These are phyloP conservation scores for Nothophytophthora sp. DNA, from an alignment of 352 stramenopile species.

Conservation along the genomic window DNA sequence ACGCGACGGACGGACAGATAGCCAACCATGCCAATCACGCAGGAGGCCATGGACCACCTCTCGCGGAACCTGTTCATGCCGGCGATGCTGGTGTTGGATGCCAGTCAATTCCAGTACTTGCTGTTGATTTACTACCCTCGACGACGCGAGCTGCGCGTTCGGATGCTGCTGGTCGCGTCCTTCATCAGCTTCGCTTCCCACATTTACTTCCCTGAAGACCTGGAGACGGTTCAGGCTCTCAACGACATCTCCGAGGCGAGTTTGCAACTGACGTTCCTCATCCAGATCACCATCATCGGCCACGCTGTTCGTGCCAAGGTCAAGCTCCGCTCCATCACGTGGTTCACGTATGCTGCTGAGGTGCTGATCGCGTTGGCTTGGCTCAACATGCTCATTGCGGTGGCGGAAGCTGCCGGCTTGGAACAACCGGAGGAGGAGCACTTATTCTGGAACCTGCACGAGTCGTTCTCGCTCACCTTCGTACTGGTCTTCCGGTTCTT, in stretches of 20 bases:
- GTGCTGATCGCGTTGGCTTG: slow-evolving; percentile 8
- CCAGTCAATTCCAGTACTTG: slow-evolving; percentile 11
- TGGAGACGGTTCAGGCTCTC: slow-evolving; percentile 9
- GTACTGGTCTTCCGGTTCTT: slow-evolving; percentile 22
- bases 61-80: slow-evolving; percentile 8
- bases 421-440: background rate
- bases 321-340: slow-evolving; percentile 14
- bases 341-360: slow-evolving; percentile 13
- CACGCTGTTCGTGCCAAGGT: slow-evolving; percentile 16
- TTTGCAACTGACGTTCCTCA: slow-evolving; percentile 27
- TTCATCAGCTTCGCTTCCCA: slow-evolving; percentile 22
- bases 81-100: slow-evolving; percentile 13
- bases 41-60: slow-evolving; percentile 5
- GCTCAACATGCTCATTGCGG: slow-evolving; percentile 1
- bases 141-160: slow-evolving; percentile 7
- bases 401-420: background rate
- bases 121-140: slow-evolving; percentile 16
- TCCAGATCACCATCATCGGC: slow-evolving; percentile 33
- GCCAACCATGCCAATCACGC: slow-evolving; percentile 6
- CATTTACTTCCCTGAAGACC: slow-evolving; percentile 15
- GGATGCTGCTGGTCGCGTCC: slow-evolving; percentile 8
- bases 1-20: too few relatives aligned
- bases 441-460: slow-evolving; percentile 8
- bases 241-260: slow-evolving; percentile 34
- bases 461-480: slow-evolving; percentile 17